phyloP scores from a whole-genome alignment of 345 rosid species.

The Boechera stricta region DNA sequence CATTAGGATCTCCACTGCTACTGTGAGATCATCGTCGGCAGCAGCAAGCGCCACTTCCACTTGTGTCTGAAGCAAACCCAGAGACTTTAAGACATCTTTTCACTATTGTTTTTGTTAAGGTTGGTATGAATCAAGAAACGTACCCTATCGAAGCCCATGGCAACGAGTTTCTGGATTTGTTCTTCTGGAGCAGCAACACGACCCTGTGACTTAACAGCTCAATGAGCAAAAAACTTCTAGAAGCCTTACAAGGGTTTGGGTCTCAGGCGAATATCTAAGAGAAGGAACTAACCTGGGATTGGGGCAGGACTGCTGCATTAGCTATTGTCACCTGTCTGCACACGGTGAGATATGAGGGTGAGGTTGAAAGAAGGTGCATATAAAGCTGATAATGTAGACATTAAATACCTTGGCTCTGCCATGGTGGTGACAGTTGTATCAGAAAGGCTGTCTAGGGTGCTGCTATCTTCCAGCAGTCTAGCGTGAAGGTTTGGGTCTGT shows the following conservation, averaged over 20 bases:
- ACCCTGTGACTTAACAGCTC: conserved; percentile 48
- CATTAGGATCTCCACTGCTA: conserved; percentile 94
- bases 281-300: conserved; percentile 53
- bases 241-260: neutral
- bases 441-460: conserved; percentile 48
- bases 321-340: conserved; percentile 43
- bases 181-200: conserved; percentile 59
- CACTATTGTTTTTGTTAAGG: neutral
- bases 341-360: neutral
- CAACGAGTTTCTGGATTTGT: conserved; percentile 77
- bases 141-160: conserved; percentile 98
- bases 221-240: neutral
- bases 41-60: conserved; percentile 97
- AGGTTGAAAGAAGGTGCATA: neutral
- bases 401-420: conserved; percentile 56
- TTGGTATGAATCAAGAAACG: conserved; percentile 24
- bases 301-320: conserved; percentile 43
- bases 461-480: conserved; percentile 72
- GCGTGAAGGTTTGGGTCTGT: conserved; percentile 78
- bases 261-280: conserved; percentile 7
- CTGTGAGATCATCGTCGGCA: conserved; percentile 85
- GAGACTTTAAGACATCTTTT: neutral
- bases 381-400: neutral
- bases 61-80: conserved; percentile 69
- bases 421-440: conserved; percentile 45